Base-by-base conservation (phyloP, 225 moss, liverwort and hornwort species). In the Asterella californica region DNA sequence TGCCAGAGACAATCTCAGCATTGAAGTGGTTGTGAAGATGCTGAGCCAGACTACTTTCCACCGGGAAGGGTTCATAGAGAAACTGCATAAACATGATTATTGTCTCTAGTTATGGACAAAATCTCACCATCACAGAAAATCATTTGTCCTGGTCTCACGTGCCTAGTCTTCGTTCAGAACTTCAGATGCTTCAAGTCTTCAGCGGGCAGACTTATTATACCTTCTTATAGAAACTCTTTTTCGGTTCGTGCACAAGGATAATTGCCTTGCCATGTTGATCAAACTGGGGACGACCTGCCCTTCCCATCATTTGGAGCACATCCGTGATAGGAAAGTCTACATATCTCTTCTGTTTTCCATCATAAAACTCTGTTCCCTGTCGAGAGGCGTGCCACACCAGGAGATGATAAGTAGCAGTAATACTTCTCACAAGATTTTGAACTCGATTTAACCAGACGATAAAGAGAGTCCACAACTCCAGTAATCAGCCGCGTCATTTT, bases 241-340 rank as follows among this genome's bases (percentile, higher is more conserved):
- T 99, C 24, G 99, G 99, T 77, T 99, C 99, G 76, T 99, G 92
- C 55, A 99, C 99, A 78, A 99, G 90, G 66, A 99, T 99, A 38
- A 99, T 88, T n/a, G 99, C 99, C 86, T 94, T 95, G 29, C 99
- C 99, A 85, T 99, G 89, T 81, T 93, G 93, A 85, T 99, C 99
- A 80, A 59, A 99, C 81, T 99, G 99, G 70, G 99, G 99, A 75
- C 99, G 91, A 86, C 99, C 99, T 48, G 99, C 99, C 83, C 99
- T 88, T 53, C 99, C 99, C 99, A 99, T 99, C 99, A 99, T 99
- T 81, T 99, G 99, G 59, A 99, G 88, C 80, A 99, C 95, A 85
- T 99, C 99, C 60, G 99, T 99, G 79, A 99, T 99, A 46, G 99
- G 95, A 55, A 95, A 95, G 85, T 99, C 99, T 72, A 99, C 79